Evolutionary conservation across 1,284 basidiomycete genomes (phyloP).

Genomic region (Rhodotorula mucilaginosa): DNA sequence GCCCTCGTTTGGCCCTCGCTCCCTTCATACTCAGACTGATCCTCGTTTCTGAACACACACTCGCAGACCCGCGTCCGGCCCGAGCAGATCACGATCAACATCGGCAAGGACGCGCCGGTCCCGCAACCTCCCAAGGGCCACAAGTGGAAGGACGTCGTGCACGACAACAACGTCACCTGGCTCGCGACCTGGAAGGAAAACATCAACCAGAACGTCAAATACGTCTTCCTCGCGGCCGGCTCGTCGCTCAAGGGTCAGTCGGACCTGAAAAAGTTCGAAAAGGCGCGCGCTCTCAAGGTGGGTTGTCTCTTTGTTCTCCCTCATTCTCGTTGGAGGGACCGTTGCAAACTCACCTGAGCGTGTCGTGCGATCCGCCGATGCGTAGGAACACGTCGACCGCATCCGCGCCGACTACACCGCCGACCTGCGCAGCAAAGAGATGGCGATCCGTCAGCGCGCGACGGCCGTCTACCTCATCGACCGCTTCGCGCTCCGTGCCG

Average conservation of each 20-base stretch:
- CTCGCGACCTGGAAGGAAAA: conserved; percentile 90
- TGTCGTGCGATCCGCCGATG: no score
- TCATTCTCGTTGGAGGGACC: background rate
- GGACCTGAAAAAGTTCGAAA: conserved; percentile 94
- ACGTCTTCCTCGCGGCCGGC: conserved; percentile 91
- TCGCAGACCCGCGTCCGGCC: conserved; percentile 75
- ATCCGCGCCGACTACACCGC: conserved; percentile 80
- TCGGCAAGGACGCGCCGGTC: conserved; percentile 68
- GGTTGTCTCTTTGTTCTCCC: conserved; percentile 30
- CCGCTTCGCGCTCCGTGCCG: conserved; percentile 86
- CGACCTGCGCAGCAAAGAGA: conserved; percentile 84
- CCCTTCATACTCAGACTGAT: background rate
- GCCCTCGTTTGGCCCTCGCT: background rate
- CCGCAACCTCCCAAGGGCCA: conserved; percentile 54
- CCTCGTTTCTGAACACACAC: background rate
- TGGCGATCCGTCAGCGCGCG: conserved; percentile 87
- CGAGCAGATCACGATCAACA: conserved; percentile 92
- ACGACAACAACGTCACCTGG: conserved; percentile 96
- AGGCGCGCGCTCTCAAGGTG: conserved; percentile 89
- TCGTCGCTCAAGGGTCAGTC: conserved; percentile 94
- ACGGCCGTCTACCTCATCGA: conserved; percentile 98
- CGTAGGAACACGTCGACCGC: conserved; percentile 78
- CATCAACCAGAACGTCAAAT: conserved; percentile 52
- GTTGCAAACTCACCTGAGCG: background rate
- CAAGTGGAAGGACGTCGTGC: conserved; percentile 57